phyloP scores from a whole-genome alignment of 257 asterid species.

The Salvia rosmarinus region DNA sequence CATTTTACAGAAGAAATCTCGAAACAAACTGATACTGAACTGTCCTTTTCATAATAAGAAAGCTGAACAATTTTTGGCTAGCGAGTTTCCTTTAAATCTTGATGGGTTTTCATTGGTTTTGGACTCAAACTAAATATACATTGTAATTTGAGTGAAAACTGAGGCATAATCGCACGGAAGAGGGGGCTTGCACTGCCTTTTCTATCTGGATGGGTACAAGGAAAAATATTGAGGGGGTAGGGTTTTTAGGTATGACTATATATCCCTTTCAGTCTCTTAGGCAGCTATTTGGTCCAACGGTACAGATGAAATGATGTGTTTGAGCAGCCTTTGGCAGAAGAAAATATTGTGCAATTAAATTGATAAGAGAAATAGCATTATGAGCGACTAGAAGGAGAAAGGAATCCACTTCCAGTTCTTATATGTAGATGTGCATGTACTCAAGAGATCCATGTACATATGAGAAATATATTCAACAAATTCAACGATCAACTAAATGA shows the following conservation, averaged over 20 bases:
- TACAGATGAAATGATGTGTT: neutral
- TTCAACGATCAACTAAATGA: conserved; percentile 29
- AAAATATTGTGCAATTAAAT: conserved; percentile 13
- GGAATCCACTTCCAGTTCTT: neutral
- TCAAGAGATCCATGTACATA: conserved; percentile 12
- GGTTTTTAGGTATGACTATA: neutral
- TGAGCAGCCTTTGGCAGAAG: conserved; percentile 5
- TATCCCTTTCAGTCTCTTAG: neutral
- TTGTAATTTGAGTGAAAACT: neutral
- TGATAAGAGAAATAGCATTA: conserved; percentile 9
- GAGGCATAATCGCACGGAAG: neutral
- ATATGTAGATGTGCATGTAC: neutral
- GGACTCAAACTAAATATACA: neutral
- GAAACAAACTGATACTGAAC: neutral
- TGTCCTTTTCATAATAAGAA: neutral
- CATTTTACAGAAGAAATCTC: neutral
- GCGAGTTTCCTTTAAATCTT: conserved; percentile 6
- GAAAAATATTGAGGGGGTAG: neutral
- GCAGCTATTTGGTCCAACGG: neutral
- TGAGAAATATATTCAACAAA: neutral
- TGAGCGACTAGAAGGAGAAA: conserved; percentile 4
- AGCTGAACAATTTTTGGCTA: neutral
- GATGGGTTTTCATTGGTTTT: neutral
- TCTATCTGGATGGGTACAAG: neutral
- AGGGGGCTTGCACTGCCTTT: neutral